These are phyloP conservation scores for Gaillardinia entomophila DNA, from an alignment of 805 yeast species.

Conservation along the genomic window DNA sequence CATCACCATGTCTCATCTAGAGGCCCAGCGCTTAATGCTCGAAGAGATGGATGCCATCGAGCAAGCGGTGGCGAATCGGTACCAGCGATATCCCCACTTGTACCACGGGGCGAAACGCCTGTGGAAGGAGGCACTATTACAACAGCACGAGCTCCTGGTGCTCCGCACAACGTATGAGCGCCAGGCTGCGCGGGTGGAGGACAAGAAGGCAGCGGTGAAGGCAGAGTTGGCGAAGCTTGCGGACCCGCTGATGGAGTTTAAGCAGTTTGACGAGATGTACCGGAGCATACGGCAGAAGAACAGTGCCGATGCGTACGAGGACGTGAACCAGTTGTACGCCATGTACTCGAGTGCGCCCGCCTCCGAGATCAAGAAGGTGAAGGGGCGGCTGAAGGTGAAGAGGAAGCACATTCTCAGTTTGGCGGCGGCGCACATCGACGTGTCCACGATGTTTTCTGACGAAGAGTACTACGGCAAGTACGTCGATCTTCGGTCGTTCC, in stretches of 20 bases:
- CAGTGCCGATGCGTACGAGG: slow-evolving; percentile 5
- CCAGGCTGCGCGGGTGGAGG: background rate
- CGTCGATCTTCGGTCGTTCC: slow-evolving; percentile 50
- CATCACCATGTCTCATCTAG: no score
- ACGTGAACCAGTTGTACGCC: slow-evolving; percentile 10
- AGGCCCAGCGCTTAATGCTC: slow-evolving; percentile 28
- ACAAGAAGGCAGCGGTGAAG: slow-evolving; percentile 3
- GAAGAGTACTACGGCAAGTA: slow-evolving; percentile 62
- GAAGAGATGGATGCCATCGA: slow-evolving; percentile 76
- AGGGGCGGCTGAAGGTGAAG: slow-evolving; percentile 14
- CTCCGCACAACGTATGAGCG: slow-evolving; percentile 42
- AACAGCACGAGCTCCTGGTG: slow-evolving; percentile 60
- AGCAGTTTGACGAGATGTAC: slow-evolving; percentile 9
- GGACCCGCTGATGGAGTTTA: slow-evolving; percentile 10
- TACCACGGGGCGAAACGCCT: slow-evolving; percentile 37
- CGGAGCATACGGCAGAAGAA: slow-evolving; percentile 2
- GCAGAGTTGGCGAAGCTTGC: slow-evolving; percentile 6
- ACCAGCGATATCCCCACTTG: slow-evolving; percentile 56
- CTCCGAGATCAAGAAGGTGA: slow-evolving; percentile 12
- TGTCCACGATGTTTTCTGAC: slow-evolving; percentile 47
- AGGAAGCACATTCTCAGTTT: slow-evolving; percentile 41
- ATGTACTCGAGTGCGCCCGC: slow-evolving; percentile 21
- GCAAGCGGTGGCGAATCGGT: slow-evolving; percentile 54
- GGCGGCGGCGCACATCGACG: slow-evolving; percentile 42
- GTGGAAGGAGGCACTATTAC: slow-evolving; percentile 47